These are phyloP conservation scores for Candida coquimbonensis DNA, from an alignment of 805 yeast genomes.

Conservation along the genomic window DNA sequence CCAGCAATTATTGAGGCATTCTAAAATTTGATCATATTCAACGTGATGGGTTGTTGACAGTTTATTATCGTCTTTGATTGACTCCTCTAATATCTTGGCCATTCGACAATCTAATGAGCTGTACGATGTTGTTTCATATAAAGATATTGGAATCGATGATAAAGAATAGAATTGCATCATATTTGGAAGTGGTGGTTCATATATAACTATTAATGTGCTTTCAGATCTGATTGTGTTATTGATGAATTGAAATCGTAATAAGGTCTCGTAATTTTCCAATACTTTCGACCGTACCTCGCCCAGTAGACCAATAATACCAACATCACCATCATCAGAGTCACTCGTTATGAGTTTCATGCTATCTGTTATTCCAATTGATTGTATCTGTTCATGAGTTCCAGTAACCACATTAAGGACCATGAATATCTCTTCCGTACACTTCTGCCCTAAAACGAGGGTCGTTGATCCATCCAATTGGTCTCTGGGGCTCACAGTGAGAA, in stretches of 20 bases:
- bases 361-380: background rate
- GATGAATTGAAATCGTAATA: background rate
- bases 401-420: conserved; percentile 3
- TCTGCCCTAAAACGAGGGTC: conserved; percentile 13
- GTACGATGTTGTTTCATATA: conserved; percentile 23
- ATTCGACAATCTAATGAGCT: background rate
- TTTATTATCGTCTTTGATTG: background rate
- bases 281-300: background rate
- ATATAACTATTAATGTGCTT: conserved; percentile 37
- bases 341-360: background rate
- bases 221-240: conserved; percentile 1
- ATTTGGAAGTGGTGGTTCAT: conserved; percentile 62
- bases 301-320: background rate
- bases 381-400: background rate
- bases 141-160: conserved; percentile 61
- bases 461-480: background rate
- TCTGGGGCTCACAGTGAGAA: conserved; percentile 12
- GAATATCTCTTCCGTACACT: background rate
- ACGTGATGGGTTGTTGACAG: too few species aligned
- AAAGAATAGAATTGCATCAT: conserved; percentile 73
- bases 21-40: conserved; percentile 4
- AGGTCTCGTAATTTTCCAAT: background rate
- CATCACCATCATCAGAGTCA: background rate
- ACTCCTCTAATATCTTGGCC: background rate
- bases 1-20: conserved; percentile 17